Base-by-base conservation (phyloP, 768 basidiomycete species). In the Mycena capillaripes region DNA sequence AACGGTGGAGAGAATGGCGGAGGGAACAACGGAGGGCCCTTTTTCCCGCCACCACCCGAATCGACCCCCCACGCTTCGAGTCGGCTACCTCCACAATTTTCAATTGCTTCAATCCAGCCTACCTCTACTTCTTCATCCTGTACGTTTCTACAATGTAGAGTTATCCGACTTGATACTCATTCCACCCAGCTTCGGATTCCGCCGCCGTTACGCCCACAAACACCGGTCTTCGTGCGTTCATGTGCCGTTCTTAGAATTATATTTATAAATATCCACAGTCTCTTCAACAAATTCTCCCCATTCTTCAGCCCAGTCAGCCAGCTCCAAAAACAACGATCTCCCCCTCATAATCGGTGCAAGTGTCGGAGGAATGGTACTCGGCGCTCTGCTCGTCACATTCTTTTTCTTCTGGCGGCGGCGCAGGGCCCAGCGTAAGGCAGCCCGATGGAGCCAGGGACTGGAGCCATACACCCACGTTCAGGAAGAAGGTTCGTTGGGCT, bases 281-380 rank as follows among this genome's bases (percentile, higher is more conserved):
- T 42, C 57, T 27, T 32, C 70, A 3, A 58, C 70, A 52, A 21
- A 14, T 11, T 30, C 57, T 10, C 63, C 62, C 0, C 34, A 44
- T 8, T 4, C 25, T 34, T 23, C 50, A 11, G 4, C 59, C 44
- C 16, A 40, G 19, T 46, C 32, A 0, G 10, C 23, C 64, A 38
- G 40, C 65, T 23, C 59, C 21, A 38, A 25, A 56, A 60, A 34
- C 3, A 50, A 8, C 32, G 29, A 44, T 6, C 38, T 70, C 38
- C 56, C 65, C 3, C 59, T 72, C 9, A 65, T 73, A 17, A 53
- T 73, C 38, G 71, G 71, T 19, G 66, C 62, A 23, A 69, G 46
- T 55, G 38, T 73, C 1, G 66, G 55, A 4, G 71, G 66, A 10
- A 53, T 70, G 40, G 44, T 70, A 5, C 42, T 74, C n/a, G 72